A percentile compares a stretch with the other conserved stretches of the same genome.
phyloP scores from a whole-genome alignment of 768 basidiomycete species.

The Boletus vermiculosoides region DNA sequence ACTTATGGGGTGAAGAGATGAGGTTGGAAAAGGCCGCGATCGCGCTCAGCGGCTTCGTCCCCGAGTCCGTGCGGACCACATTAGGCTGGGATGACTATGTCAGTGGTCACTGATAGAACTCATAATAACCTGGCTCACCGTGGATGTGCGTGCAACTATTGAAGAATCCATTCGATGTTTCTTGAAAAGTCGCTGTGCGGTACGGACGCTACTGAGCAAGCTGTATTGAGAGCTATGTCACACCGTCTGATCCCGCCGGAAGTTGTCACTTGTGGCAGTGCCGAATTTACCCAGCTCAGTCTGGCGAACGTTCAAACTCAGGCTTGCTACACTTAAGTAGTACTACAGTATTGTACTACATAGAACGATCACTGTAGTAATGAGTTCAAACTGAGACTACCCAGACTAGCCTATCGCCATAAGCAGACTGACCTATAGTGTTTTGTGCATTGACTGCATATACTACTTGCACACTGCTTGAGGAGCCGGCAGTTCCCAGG shows the following conservation, averaged over 20 bases:
- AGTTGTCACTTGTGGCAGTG: background rate
- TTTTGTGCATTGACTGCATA: no score
- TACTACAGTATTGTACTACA: no score
- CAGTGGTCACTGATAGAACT: background rate
- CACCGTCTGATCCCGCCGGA: no score
- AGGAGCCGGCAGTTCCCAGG: no score
- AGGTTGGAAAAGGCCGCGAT: slow-evolving; percentile 7
- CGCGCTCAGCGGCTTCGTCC: background rate
- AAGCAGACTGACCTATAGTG: no score
- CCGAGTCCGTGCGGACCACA: background rate
- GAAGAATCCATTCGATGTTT: background rate
- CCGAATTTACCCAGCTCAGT: background rate
- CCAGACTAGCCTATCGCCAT: no score
- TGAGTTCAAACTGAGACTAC: no score
- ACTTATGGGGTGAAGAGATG: background rate
- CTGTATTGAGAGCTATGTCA: background rate
- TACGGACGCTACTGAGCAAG: background rate
- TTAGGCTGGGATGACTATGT: background rate
- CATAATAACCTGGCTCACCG: background rate
- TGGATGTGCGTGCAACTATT: background rate
- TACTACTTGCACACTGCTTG: no score
- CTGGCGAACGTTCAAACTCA: no score
- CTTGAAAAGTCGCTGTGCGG: background rate
- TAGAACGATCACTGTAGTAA: no score
- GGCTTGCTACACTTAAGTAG: no score